Conservation (phyloP, 768 basidiomycete species). For the Crepidotus variabilis region DNA sequence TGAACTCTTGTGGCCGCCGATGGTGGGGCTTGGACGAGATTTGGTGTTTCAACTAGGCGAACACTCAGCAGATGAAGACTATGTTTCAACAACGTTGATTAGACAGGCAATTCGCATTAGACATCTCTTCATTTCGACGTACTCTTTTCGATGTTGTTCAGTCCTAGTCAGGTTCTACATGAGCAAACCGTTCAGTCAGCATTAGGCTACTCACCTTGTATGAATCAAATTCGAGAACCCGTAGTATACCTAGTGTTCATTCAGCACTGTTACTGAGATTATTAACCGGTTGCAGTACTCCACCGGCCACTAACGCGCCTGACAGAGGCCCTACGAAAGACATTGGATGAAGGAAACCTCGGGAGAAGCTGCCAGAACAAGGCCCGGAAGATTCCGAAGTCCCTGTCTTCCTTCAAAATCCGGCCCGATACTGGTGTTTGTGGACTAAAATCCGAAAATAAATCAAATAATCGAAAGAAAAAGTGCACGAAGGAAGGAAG, state of each 20-base stretch:
- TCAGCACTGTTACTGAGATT: not conserved
- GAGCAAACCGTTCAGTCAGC: not conserved
- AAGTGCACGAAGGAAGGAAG: too few relatives aligned
- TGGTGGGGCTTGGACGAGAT: slow-evolving; percentile 44
- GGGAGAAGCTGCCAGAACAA: not conserved
- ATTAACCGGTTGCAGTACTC: slow-evolving; percentile 38
- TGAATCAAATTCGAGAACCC: slow-evolving; percentile 66
- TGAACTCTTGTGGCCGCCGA: slow-evolving; percentile 53
- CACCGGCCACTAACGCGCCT: slow-evolving; percentile 64
- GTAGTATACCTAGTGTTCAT: slow-evolving; percentile 54
- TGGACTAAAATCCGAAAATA: too few relatives aligned
- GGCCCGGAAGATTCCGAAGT: not conserved
- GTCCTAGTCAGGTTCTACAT: slow-evolving; percentile 34
- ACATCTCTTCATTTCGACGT: slow-evolving; percentile 13
- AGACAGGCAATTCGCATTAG: not conserved
- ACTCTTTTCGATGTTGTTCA: slow-evolving; percentile 55
- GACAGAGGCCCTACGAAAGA: slow-evolving; percentile 67
- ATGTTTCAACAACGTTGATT: not conserved
- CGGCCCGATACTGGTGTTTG: too few relatives aligned
- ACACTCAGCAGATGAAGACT: slow-evolving; percentile 43
- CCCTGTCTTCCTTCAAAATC: not conserved
- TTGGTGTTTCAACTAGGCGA: slow-evolving; percentile 48
- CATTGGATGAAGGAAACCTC: slow-evolving; percentile 29
- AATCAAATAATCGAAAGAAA: too few relatives aligned
- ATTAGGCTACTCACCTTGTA: slow-evolving; percentile 36